Evolutionary conservation across 1,284 basidiomycete genomes (phyloP).

Genomic region (Hymenochaete sp.): DNA sequence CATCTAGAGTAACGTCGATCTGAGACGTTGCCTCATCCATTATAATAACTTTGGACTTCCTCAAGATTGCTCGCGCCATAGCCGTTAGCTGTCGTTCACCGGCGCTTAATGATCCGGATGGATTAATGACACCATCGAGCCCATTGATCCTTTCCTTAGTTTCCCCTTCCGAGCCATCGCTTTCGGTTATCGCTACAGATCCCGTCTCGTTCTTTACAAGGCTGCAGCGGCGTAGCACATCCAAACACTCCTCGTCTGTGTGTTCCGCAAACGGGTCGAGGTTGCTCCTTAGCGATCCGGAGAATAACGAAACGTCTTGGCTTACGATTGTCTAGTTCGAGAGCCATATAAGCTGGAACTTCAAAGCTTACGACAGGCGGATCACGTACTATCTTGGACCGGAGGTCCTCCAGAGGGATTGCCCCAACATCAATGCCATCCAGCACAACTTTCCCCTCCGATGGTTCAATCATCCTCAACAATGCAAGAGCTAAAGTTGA

Average conservation of each 20-base stretch:
- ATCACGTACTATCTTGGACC: conserved; percentile 33
- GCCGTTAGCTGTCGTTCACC: conserved; percentile 80
- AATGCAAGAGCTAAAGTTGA: conserved; percentile 70
- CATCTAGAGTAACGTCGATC: conserved; percentile 63
- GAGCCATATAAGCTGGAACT: no score
- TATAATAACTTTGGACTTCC: conserved; percentile 72
- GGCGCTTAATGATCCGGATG: conserved; percentile 63
- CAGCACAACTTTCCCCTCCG: conserved; percentile 66
- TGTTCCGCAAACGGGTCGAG: conserved; percentile 64
- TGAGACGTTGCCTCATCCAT: conserved; percentile 82
- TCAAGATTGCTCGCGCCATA: conserved; percentile 62
- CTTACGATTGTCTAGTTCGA: conserved; percentile 68
- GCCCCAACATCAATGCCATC: conserved; percentile 78
- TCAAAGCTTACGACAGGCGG: background rate
- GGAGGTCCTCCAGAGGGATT: conserved; percentile 76
- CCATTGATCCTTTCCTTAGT: conserved; percentile 25
- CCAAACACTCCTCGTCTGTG: conserved; percentile 49
- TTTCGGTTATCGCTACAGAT: conserved; percentile 32
- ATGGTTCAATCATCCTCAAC: conserved; percentile 74
- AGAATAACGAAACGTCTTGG: conserved; percentile 78
- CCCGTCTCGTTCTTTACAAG: conserved; percentile 40
- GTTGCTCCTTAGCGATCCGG: conserved; percentile 76
- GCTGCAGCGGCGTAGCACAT: conserved; percentile 58
- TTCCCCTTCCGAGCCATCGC: conserved; percentile 17
- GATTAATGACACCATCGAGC: conserved; percentile 60